A percentile compares a stretch with the other conserved stretches of the same genome.
Conservation (phyloP, 1,139 yeast genomes). For the Saccharomyces uvarum region DNA sequence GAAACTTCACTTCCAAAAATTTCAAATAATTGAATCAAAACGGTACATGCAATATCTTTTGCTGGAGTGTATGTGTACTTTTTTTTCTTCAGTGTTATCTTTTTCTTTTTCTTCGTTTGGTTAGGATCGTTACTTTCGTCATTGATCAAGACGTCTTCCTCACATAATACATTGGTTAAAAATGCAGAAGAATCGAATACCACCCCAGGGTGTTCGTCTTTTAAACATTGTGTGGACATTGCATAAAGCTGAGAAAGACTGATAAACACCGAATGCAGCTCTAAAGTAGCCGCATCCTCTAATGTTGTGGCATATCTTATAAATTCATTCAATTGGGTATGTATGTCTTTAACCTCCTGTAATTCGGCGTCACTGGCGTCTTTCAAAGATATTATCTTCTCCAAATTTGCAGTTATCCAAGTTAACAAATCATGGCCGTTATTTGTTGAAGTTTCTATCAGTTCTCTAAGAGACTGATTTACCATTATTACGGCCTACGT, state of each 20-base stretch:
- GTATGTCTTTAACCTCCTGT: slow-evolving; percentile 5
- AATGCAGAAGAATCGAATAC: slow-evolving; percentile 26
- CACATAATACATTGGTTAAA: slow-evolving; percentile 22
- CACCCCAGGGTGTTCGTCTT: slow-evolving; percentile 16
- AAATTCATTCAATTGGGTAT: slow-evolving; percentile 11
- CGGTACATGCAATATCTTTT: slow-evolving; percentile 22
- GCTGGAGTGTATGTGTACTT: slow-evolving; percentile 18
- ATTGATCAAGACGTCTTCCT: slow-evolving; percentile 19
- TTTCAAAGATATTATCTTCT: slow-evolving; percentile 8
- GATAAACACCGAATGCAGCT: slow-evolving; percentile 19
- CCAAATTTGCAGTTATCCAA: slow-evolving; percentile 18
- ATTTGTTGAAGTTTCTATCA: slow-evolving; percentile 4
- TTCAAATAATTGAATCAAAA: slow-evolving; percentile 27
- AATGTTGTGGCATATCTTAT: slow-evolving; percentile 10
- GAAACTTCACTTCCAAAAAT: slow-evolving; percentile 30
- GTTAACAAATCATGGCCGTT: slow-evolving; percentile 18
- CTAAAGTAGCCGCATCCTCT: slow-evolving; percentile 10
- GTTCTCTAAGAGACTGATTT: neutral
- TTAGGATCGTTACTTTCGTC: slow-evolving; percentile 6
- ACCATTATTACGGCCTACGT: neutral
- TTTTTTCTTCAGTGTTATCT: slow-evolving; percentile 14
- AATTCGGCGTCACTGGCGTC: slow-evolving; percentile 4
- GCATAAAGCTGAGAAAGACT: slow-evolving; percentile 21
- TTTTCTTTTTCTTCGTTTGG: slow-evolving; percentile 16
- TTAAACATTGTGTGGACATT: slow-evolving; percentile 14